Evolutionary conservation across 495 filamentous ascomycete genomes (phyloP).

Genomic region (Trichocladium uniseriatum): DNA sequence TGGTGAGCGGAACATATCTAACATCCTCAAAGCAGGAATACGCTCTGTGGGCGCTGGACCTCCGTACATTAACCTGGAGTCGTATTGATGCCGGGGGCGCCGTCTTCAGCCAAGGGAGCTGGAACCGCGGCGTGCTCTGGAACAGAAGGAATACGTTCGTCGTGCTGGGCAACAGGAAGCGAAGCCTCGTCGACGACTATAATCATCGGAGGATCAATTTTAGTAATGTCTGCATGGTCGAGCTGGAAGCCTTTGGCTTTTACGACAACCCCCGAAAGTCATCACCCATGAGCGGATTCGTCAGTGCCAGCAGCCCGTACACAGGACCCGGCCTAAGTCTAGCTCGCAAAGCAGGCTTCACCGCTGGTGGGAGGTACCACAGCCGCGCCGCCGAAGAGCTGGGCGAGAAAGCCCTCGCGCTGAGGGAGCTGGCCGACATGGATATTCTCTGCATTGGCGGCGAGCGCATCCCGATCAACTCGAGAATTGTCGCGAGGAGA

Average conservation of each 20-base stretch:
- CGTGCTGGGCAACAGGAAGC: slow-evolving; percentile 83
- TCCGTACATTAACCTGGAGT: slow-evolving; percentile 81
- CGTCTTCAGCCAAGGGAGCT: slow-evolving; percentile 90
- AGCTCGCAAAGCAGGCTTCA: slow-evolving; percentile 52
- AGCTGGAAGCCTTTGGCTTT: slow-evolving; percentile 91
- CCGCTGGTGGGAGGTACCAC: slow-evolving; percentile 56
- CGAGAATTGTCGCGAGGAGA: slow-evolving; percentile 69
- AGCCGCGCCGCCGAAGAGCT: slow-evolving; percentile 71
- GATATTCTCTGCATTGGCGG: slow-evolving; percentile 84
- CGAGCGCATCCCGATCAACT: slow-evolving; percentile 89
- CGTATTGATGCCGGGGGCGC: slow-evolving; percentile 92
- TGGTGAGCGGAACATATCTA: slow-evolving; percentile 92
- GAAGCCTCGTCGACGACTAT: slow-evolving; percentile 95
- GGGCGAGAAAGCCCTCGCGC: slow-evolving; percentile 64
- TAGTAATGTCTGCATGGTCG: slow-evolving; percentile 89
- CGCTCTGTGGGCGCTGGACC: slow-evolving; percentile 88
- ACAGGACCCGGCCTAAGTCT: slow-evolving; percentile 43
- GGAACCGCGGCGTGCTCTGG: slow-evolving; percentile 94
- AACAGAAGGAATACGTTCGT: slow-evolving; percentile 87
- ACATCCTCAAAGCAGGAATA: slow-evolving; percentile 98
- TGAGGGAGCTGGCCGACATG: slow-evolving; percentile 92
- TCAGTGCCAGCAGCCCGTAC: slow-evolving; percentile 67
- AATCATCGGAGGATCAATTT: slow-evolving; percentile 98
- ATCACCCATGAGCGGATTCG: slow-evolving; percentile 67
- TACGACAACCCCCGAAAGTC: slow-evolving; percentile 83